Conservation (phyloP, 306 rosid species). For the Sicyos baderoa region DNA sequence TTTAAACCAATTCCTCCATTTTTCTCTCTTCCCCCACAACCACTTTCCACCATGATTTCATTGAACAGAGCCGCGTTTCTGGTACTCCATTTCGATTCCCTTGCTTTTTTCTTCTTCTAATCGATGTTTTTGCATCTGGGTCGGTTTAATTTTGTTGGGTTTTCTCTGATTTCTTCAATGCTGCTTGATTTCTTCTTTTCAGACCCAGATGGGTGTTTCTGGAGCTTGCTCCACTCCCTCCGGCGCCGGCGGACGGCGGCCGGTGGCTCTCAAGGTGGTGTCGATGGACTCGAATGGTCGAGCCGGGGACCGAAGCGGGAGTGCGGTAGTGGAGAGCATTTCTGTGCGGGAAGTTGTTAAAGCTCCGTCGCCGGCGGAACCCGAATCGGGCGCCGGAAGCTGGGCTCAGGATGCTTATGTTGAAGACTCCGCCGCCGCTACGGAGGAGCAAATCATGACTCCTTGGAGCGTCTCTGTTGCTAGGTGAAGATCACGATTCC, state of each 20-base stretch:
- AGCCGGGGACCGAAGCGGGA: constrained; percentile 45
- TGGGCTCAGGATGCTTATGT: constrained; percentile 63
- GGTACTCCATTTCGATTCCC: neutral
- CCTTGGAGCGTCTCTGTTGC: constrained; percentile 91
- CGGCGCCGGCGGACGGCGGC: constrained; percentile 31
- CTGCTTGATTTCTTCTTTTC: neutral
- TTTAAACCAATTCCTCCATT: neutral
- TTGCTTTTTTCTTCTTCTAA: neutral
- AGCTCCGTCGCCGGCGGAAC: constrained; percentile 30
- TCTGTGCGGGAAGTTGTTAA: constrained; percentile 34
- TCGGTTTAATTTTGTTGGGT: neutral
- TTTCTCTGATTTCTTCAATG: constrained; percentile 8
- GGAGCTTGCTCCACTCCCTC: constrained; percentile 29
- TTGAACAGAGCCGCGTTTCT: constrained; percentile 3
- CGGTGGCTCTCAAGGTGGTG: constrained; percentile 36
- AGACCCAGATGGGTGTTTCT: constrained; percentile 40
- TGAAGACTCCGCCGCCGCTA: constrained; percentile 64
- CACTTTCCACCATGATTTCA: constrained; percentile 11
- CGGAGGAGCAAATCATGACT: constrained; percentile 64
- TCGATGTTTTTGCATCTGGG: neutral
- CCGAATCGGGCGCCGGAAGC: constrained; percentile 29
- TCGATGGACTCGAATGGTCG: constrained; percentile 38
- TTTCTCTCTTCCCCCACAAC: neutral
- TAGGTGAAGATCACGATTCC: constrained; percentile 38
- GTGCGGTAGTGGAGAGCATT: constrained; percentile 44